Evolutionary conservation across 208 protist genomes (phyloP).

Genomic region (Giardia duodenalis): DNA sequence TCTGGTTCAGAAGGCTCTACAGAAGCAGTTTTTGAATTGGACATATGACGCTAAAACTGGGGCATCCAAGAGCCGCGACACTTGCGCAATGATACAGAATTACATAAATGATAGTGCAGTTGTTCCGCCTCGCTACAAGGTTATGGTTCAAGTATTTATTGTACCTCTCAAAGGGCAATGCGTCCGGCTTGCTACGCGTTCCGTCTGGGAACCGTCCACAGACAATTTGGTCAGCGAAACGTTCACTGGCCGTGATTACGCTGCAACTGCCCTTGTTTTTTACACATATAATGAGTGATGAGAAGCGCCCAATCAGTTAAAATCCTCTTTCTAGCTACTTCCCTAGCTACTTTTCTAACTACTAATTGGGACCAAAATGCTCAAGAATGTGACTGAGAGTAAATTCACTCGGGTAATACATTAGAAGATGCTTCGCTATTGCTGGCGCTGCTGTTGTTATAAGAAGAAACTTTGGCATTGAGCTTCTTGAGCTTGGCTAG

Average conservation of each 20-base stretch:
- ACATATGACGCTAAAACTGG: background rate
- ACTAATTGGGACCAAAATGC: too few relatives aligned
- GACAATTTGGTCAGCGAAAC: slow-evolving; percentile 16
- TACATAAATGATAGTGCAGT: background rate
- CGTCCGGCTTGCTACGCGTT: background rate
- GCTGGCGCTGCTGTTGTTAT: too few relatives aligned
- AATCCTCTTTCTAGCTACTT: too few relatives aligned
- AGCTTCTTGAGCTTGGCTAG: too few relatives aligned
- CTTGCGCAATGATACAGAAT: slow-evolving; percentile 19
- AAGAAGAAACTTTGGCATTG: too few relatives aligned
- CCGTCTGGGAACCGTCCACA: background rate
- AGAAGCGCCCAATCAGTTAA: too few relatives aligned
- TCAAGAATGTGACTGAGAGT: too few relatives aligned
- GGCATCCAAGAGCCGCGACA: background rate
- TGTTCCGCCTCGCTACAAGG: background rate
- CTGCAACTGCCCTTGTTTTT: background rate
- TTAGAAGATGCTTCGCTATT: too few relatives aligned
- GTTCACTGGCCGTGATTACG: slow-evolving; percentile 1
- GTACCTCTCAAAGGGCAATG: background rate
- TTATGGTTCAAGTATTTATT: background rate
- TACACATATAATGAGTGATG: slow-evolving; percentile 24
- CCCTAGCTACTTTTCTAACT: too few relatives aligned
- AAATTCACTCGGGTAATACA: too few relatives aligned
- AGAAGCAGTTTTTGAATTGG: slow-evolving; percentile 14
- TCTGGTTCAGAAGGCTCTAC: background rate